Evolutionary conservation across 495 filamentous ascomycete genomes (phyloP), one percentile per base, ranked within the genome.

Genomic region (Penicillium argentinense): DNA sequence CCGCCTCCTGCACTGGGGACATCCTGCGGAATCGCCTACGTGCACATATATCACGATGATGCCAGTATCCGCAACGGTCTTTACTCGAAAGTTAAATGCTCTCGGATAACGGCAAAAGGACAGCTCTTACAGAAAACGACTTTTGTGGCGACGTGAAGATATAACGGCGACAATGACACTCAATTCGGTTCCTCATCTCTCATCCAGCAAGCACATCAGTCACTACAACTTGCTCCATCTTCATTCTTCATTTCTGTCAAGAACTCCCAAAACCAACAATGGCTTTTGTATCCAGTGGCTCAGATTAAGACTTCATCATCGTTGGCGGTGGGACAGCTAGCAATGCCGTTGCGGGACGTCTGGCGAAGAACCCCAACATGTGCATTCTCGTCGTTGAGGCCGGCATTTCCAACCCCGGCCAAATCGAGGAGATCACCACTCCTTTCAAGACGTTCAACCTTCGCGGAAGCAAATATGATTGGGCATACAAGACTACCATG

Each of bases 401-500:
- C 1, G 67, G 67, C n/a, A 49, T 60, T 16, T 36, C 46, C 13
- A 75, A 74, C 45, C 60, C 75, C 0, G 40, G 61, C 16, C 59
- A 74, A 13, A 56, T 75, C 14, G 57, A 60, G 0, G 60, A 68
- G 2, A 77, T 78, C 51, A 69, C 62, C 1, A 76, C 74, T 6
- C 75, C 74, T 9, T 61, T 66, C 1, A 50, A 59, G 7, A 73
- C 74, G 5, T 70, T 77, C 28, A 59, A 63, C 1, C 62, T 76
- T 1, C 67, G 71, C 0, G 63, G 59, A n/a, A 72, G 67, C 50
- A 56, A 76, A 45, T 67, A 77, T 51, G 81, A 85, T 64, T 85
- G 80, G 81, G 68, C 61, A 1, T 84, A 82, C 68, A 82, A 85
- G 66, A 78, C 78, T 1, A 82, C 78, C 21, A 76, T 85, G 71